Percentiles rank a stretch among this genome's conserved stretches.
These are phyloP conservation scores for Elongisporangium anandrum DNA, from an alignment of 352 stramenopile genomes.

Conservation along the genomic window DNA sequence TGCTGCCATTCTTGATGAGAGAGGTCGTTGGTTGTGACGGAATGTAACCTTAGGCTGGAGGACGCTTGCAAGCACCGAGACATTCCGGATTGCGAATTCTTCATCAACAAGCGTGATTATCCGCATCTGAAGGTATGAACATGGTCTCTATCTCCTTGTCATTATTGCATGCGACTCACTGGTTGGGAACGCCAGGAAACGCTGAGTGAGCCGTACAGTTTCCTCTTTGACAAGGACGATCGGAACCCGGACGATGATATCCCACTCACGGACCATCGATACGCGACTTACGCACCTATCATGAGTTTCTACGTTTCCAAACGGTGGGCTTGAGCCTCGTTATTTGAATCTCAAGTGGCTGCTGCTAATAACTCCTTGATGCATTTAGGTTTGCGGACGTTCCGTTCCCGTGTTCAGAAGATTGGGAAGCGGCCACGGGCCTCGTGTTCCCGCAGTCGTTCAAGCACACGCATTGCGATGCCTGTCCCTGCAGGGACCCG, in stretches of 20 bases:
- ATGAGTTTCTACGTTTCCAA: slow-evolving; percentile 96
- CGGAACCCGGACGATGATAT: slow-evolving; percentile 92
- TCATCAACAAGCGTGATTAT: slow-evolving; percentile 99
- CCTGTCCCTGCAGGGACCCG: slow-evolving; percentile 58
- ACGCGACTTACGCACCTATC: slow-evolving; percentile 95
- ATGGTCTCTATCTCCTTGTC: background rate
- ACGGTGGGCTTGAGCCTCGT: slow-evolving; percentile 18
- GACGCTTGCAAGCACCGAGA: slow-evolving; percentile 92
- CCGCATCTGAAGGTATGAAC: slow-evolving; percentile 93
- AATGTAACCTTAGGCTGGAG: slow-evolving; percentile 61
- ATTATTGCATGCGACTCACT: slow-evolving; percentile 2
- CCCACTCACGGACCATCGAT: slow-evolving; percentile 86
- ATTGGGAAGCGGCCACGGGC: slow-evolving; percentile 92
- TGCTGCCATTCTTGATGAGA: background rate
- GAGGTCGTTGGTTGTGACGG: background rate
- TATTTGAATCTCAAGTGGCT: background rate
- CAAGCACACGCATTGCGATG: slow-evolving; percentile 78
- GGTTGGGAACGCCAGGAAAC: slow-evolving; percentile 71
- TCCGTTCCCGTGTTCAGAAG: slow-evolving; percentile 95
- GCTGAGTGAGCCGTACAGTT: slow-evolving; percentile 96
- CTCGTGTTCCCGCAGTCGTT: slow-evolving; percentile 92
- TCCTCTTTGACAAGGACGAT: slow-evolving; percentile 98
- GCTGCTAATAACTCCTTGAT: background rate
- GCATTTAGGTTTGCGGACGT: slow-evolving; percentile 93
- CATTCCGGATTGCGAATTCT: slow-evolving; percentile 99